Base-by-base conservation (phyloP, 2,329 filamentous ascomycete species). In the Pseudomassariella vexata region DNA sequence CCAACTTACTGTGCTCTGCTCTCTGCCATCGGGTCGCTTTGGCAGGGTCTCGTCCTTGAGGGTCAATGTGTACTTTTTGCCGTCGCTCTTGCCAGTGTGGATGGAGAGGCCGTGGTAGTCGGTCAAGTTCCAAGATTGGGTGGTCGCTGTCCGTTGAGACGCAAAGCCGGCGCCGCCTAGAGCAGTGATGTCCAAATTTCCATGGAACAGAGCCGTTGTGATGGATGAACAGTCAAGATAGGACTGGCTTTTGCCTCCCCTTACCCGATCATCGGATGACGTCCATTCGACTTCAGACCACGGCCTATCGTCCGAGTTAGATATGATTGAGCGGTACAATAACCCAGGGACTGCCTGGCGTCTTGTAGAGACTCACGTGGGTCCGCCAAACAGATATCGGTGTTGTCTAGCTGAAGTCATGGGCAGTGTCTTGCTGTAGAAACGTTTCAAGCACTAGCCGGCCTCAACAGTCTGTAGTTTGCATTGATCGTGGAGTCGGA, bases 161-260 rank as follows among this genome's bases (percentile, higher is more conserved):
- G 85, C 85, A 51, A 94, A 92, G 5, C 86, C 86, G 1, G 86
- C 85, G 19, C 84, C 85, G 17, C 85, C 85, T 0, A 92, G 74
- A 0, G 83, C 77, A 32, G 69, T 70, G 41, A 81, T 86, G 57
- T 92, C 85, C 14, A 92, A 68, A 16, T 66, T 65, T 3, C 86
- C 85, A 41, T 74, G 60, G 59, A 89, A 88, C 58, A 48, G 38
- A 5, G 39, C 38, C 18, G 14, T 19, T 7, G 40, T 32, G 5
- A 24, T 36, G 3, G 38, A 35, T 14, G 49, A 37, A 28, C 57
- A 56, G 24, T 53, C 55, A n/a, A 76, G 53, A 39, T 66, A 56
- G 19, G 74, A 78, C 34, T 62, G 56, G 40, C 81, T 86, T 38
- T 69, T 70, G 30, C 85, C 85, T 37, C 83, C 83, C 26, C 85